These are phyloP conservation scores for Clonostachys chloroleuca DNA, from an alignment of 2,329 filamentous ascomycete species.

Conservation along the genomic window DNA sequence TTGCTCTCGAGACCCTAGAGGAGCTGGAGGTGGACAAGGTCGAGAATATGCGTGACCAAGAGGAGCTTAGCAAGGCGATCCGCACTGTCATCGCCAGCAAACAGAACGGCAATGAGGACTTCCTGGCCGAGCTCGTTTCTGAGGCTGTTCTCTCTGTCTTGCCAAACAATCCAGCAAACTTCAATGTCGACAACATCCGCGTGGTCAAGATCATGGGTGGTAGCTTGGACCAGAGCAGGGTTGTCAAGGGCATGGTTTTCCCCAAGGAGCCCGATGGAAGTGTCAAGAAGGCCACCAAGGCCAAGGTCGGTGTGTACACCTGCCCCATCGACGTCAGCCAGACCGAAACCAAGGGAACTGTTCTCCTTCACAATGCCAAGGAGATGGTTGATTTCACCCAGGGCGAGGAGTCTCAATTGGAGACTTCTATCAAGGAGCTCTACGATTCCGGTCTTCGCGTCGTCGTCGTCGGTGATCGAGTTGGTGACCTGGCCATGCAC, in stretches of 20 bases:
- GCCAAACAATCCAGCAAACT: slow-evolving; percentile 91
- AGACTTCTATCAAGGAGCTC: slow-evolving; percentile 88
- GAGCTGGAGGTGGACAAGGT: slow-evolving; percentile 90
- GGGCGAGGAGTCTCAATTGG: slow-evolving; percentile 90
- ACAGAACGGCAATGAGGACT: slow-evolving; percentile 89
- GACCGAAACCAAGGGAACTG: slow-evolving; percentile 98
- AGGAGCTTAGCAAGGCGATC: slow-evolving; percentile 90
- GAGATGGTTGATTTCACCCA: slow-evolving; percentile 99
- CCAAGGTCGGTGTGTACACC: slow-evolving; percentile 95
- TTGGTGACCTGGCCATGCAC: slow-evolving; percentile 93
- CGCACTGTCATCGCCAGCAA: slow-evolving; percentile 95
- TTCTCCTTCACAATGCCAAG: slow-evolving; percentile 92
- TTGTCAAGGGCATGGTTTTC: slow-evolving; percentile 98
- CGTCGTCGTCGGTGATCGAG: slow-evolving; percentile 85
- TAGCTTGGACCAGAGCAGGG: slow-evolving; percentile 86
- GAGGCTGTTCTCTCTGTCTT: slow-evolving; percentile 83
- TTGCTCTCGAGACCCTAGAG: slow-evolving; percentile 80
- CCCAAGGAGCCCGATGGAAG: slow-evolving; percentile 89
- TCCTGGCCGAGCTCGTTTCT: slow-evolving; percentile 80
- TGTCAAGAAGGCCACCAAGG: slow-evolving; percentile 85
- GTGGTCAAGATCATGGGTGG: slow-evolving; percentile 99
- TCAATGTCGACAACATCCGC: slow-evolving; percentile 98
- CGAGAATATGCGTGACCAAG: slow-evolving; percentile 72
- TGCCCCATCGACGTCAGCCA: slow-evolving; percentile 94
- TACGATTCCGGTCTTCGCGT: slow-evolving; percentile 92